Conservation (phyloP, 768 basidiomycete genomes). For the Russula vinacea region DNA sequence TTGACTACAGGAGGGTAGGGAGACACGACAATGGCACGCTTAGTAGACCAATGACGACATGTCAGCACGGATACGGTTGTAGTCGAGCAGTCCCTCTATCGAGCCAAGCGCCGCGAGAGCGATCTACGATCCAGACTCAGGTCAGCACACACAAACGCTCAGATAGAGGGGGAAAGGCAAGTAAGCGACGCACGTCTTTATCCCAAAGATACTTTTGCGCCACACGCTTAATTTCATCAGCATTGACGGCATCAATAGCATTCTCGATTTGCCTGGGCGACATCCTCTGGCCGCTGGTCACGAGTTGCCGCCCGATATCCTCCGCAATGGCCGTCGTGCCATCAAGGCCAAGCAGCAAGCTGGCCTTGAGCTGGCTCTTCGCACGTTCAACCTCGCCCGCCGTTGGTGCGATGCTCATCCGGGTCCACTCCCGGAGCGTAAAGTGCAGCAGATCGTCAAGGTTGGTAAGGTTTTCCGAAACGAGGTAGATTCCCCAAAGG, state of each 20-base stretch:
- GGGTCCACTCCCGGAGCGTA: constrained; percentile 91
- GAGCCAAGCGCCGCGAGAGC: constrained; percentile 87
- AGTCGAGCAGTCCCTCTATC: constrained; percentile 90
- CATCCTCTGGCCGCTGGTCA: constrained; percentile 86
- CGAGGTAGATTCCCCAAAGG: constrained; percentile 97
- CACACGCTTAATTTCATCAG: constrained; percentile 88
- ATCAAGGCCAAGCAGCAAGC: constrained; percentile 82
- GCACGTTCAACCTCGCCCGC: constrained; percentile 76
- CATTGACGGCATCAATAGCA: constrained; percentile 84
- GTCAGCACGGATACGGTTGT: constrained; percentile 82
- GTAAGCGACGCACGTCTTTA: constrained; percentile 65
- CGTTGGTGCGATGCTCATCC: constrained; percentile 87
- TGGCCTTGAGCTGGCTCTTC: constrained; percentile 98
- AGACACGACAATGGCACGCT: constrained; percentile 11
- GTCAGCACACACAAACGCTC: constrained; percentile 6
- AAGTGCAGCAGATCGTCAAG: constrained; percentile 93
- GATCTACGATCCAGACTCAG: constrained; percentile 44
- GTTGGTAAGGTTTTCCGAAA: constrained; percentile 91
- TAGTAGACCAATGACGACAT: constrained; percentile 80
- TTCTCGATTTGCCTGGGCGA: constrained; percentile 93
- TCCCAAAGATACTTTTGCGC: constrained; percentile 98
- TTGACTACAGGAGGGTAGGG: constrained; percentile 4
- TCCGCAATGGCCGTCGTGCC: constrained; percentile 97
- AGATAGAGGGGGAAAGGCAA: constrained; percentile 1
- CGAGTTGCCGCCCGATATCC: constrained; percentile 96